Percentiles rank a stretch among this genome's conserved stretches.
These are phyloP conservation scores for Pythium myriotylum DNA, from an alignment of 352 stramenopile species.

Conservation along the genomic window DNA sequence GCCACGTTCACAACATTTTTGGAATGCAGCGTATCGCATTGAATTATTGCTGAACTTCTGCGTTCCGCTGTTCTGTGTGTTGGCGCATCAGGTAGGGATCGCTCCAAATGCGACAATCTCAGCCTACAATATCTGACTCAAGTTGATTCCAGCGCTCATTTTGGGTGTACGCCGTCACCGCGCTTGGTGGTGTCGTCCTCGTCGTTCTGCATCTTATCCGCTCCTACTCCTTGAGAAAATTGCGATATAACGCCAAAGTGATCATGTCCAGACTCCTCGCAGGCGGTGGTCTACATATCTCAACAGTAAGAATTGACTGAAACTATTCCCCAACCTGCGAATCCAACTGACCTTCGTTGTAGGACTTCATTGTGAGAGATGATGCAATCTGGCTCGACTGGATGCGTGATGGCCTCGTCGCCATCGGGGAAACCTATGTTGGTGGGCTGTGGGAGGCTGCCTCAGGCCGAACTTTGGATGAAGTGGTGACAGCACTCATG, in stretches of 20 bases:
- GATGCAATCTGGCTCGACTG: slow-evolving; percentile 86
- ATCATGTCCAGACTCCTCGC: slow-evolving; percentile 77
- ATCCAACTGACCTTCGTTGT: background rate
- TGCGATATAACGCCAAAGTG: slow-evolving; percentile 61
- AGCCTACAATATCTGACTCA: no score
- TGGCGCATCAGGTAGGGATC: slow-evolving; percentile 71
- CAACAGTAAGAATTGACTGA: slow-evolving; percentile 35
- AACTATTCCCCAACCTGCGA: background rate
- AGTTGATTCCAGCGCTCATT: slow-evolving; percentile 56
- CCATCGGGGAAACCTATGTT: slow-evolving; percentile 84
- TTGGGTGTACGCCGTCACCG: slow-evolving; percentile 74
- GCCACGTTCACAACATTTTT: slow-evolving; percentile 73
- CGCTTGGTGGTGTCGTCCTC: slow-evolving; percentile 56
- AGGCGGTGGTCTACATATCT: slow-evolving; percentile 60
- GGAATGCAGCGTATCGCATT: slow-evolving; percentile 80
- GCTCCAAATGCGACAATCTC: no score
- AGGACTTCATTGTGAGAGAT: slow-evolving; percentile 83
- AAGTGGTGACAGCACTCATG: slow-evolving; percentile 73
- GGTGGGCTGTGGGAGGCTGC: slow-evolving; percentile 72
- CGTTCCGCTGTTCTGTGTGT: slow-evolving; percentile 75
- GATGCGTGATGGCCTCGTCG: slow-evolving; percentile 84
- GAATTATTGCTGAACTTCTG: slow-evolving; percentile 78
- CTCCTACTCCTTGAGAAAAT: slow-evolving; percentile 71
- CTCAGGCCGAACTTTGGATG: slow-evolving; percentile 56
- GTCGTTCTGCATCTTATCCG: slow-evolving; percentile 69